Base-by-base conservation (phyloP, 768 basidiomycete genomes). In the Russula abietina region DNA sequence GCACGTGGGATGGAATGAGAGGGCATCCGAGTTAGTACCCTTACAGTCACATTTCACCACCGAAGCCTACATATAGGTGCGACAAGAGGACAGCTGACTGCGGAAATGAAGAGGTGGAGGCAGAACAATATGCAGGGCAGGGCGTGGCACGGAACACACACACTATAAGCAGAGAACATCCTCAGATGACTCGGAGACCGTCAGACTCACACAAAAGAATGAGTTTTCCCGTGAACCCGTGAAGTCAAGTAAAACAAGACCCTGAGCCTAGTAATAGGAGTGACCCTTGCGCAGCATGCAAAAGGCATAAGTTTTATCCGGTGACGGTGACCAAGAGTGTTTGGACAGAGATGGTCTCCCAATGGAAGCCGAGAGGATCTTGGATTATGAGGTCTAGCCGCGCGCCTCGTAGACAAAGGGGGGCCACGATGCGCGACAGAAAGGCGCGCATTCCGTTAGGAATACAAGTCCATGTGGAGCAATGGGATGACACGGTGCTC, bases 301-400 rank as follows among this genome's bases (percentile, higher is more conserved):
- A 48, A 39, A 24, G 16, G 16, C 22, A 30, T 53, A 24, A 33
- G 24, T 41, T 57, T 33, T 28, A 19, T 48, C 62, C 45, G 60
- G 53, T 55, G 60, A 61, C 45, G 43, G 45, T 48, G 57, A 54
- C n/a, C 11, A 36, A 22, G 38, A 53, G 45, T 49, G 46, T 58
- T 62, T 62, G 33, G 33, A 54, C 45, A 8, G 3, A 43, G 56
- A 62, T 57, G 43, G 50, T 28, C 39, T 16, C 52, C 28, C 45
- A 63, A 63, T 63, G 62, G 62, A 63, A 63, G 62, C 51, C 28
- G 19, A 33, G 61, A 39, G 51, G 16, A 3, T 52, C n/a, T 32
- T 45, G 32, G 53, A 39, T 38, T 26, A 38, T 41, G 57, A 41
- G 32, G 43, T 36, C 51, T 59, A 63, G 62, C 62, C 52, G 57